These are phyloP conservation scores for Aspergillus sp. DNA, from an alignment of 2,329 filamentous ascomycete species.

Conservation along the genomic window DNA sequence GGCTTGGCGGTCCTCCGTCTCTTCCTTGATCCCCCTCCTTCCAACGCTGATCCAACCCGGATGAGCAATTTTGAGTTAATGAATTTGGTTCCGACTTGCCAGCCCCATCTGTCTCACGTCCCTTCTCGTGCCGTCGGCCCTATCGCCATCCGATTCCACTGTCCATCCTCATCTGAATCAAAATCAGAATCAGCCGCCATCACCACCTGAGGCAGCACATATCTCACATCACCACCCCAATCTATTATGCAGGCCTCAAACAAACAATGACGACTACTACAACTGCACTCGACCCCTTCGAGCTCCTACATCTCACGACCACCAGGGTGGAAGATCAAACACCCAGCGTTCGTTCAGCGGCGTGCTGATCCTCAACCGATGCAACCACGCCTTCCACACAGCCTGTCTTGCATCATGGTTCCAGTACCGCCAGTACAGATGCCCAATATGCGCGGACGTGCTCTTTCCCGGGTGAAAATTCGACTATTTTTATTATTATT, in stretches of 20 bases:
- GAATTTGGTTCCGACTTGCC: neutral
- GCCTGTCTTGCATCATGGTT: constrained; percentile 32
- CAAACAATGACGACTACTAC: neutral
- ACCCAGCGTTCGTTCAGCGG: neutral
- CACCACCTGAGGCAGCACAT: constrained; percentile 1
- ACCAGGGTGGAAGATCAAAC: constrained; percentile 11
- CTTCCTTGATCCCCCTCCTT: neutral
- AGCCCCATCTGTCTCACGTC: constrained; percentile 31
- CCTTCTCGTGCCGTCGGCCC: constrained; percentile 17
- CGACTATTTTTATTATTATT: neutral
- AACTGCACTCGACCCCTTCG: neutral
- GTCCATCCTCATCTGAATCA: neutral
- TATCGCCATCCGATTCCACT: constrained; percentile 10
- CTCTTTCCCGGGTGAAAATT: constrained; percentile 17
- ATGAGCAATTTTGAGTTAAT: constrained; percentile 4
- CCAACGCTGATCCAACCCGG: constrained; percentile 13
- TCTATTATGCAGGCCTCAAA: neutral
- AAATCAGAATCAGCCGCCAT: neutral
- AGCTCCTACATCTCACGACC: neutral
- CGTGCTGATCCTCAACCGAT: constrained; percentile 26
- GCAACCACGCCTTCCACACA: constrained; percentile 31
- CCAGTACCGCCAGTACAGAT: constrained; percentile 28
- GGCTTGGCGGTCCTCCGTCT: constrained; percentile 13
- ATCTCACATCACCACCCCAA: neutral
- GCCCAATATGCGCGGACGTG: constrained; percentile 31